Evolutionary conservation across 805 yeast genomes (phyloP).

Genomic region (Candida arabinofermentans): DNA sequence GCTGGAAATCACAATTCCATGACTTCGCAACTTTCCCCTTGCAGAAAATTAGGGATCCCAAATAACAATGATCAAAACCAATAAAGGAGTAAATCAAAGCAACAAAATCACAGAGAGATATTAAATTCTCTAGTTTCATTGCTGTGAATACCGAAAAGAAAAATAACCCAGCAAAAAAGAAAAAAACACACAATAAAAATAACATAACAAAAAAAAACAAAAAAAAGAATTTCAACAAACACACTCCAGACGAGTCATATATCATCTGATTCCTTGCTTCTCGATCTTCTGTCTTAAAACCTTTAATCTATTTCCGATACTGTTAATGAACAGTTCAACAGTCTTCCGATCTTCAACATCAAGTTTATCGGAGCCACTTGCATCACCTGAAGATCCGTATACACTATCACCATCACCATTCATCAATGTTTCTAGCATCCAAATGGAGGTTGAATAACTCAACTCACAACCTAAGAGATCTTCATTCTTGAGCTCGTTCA

Average conservation of each 20-base stretch:
- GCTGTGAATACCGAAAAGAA: background rate
- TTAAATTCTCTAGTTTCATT: no score
- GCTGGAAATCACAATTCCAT: no score
- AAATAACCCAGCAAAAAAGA: background rate
- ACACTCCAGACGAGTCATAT: background rate
- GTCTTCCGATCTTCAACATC: conserved; percentile 71
- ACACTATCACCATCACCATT: conserved; percentile 34
- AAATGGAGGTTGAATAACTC: conserved; percentile 85
- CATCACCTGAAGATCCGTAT: conserved; percentile 25
- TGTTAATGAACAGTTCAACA: conserved; percentile 75
- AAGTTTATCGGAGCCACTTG: conserved; percentile 36
- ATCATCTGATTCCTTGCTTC: conserved; percentile 16
- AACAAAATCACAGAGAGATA: no score
- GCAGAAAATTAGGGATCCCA: no score
- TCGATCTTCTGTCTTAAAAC: conserved; percentile 61
- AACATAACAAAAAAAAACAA: background rate
- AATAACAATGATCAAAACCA: no score
- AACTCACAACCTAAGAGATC: conserved; percentile 77
- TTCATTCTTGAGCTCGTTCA: conserved; percentile 73
- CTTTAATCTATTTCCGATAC: conserved; percentile 78
- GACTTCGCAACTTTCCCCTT: no score
- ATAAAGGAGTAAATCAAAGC: no score
- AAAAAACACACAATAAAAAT: background rate
- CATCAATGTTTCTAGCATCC: conserved; percentile 90
- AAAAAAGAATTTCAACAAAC: background rate